phyloP scores from a whole-genome alignment of 2,329 filamentous ascomycete genomes.

The Amauroascus niger region DNA sequence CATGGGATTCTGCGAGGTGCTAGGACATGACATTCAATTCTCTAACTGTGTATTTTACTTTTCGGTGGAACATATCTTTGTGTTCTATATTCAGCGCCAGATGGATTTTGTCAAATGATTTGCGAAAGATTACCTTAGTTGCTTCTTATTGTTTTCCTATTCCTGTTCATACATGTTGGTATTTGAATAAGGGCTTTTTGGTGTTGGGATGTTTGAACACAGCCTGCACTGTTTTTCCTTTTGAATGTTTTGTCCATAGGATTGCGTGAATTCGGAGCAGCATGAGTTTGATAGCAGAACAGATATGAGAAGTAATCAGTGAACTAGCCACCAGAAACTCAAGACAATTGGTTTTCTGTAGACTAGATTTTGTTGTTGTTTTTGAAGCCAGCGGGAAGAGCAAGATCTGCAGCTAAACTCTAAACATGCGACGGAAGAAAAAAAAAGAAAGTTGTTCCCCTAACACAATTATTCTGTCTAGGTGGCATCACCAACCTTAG shows the following conservation, averaged over 20 bases:
- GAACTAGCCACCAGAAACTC: too few relatives aligned
- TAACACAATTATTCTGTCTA: background rate
- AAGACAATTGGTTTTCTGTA: too few relatives aligned
- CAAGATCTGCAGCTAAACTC: constrained; percentile 7
- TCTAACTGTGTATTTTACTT: background rate
- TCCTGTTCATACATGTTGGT: background rate
- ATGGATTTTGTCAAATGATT: background rate
- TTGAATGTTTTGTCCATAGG: background rate
- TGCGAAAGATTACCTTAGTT: constrained; percentile 1
- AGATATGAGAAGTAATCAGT: background rate
- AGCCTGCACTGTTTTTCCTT: background rate
- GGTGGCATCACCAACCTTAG: constrained; percentile 10
- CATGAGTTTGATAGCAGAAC: background rate
- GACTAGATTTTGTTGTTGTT: too few relatives aligned
- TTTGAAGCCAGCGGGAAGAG: too few relatives aligned
- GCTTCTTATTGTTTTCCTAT: background rate
- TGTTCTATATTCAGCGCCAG: background rate
- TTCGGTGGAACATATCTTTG: background rate
- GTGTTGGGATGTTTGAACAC: background rate
- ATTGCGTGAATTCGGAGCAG: background rate
- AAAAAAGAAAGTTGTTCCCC: too few relatives aligned
- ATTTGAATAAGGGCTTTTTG: background rate
- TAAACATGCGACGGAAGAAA: constrained; percentile 7
- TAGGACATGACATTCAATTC: background rate
- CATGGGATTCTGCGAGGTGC: background rate